These are phyloP conservation scores for Bathelium albidoporum DNA, from an alignment of 495 filamentous ascomycete genomes.

Conservation along the genomic window DNA sequence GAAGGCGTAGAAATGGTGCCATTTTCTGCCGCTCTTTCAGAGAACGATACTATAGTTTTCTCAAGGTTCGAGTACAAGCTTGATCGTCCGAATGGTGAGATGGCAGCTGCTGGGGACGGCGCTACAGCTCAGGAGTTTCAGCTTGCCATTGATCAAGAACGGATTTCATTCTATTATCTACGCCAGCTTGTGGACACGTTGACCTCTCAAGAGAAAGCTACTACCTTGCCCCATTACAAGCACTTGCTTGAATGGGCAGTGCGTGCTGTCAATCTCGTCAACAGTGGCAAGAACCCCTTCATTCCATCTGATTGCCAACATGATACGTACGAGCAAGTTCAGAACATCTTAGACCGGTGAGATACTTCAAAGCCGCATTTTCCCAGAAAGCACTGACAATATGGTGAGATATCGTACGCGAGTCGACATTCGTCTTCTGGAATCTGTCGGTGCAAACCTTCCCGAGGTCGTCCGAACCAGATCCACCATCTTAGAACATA, in stretches of 20 bases:
- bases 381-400: neutral
- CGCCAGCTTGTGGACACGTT: neutral
- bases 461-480: neutral
- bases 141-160: neutral
- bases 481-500: conserved; percentile 6
- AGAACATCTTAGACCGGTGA: neutral
- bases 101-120: neutral
- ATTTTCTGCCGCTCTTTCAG: neutral
- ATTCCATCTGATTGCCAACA: neutral
- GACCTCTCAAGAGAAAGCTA: neutral
- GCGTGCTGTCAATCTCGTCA: neutral
- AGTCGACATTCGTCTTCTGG: neutral
- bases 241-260: neutral
- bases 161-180: neutral
- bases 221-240: neutral
- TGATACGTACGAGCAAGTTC: neutral
- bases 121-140: neutral
- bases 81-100: neutral
- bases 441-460: conserved; percentile 8
- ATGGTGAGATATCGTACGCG: neutral
- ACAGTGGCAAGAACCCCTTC: neutral
- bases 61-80: neutral
- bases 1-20: neutral
- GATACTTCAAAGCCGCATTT: neutral
- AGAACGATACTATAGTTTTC: neutral